phyloP scores from a whole-genome alignment of 2,329 filamentous ascomycete genomes.

The Penicillium paneum region DNA sequence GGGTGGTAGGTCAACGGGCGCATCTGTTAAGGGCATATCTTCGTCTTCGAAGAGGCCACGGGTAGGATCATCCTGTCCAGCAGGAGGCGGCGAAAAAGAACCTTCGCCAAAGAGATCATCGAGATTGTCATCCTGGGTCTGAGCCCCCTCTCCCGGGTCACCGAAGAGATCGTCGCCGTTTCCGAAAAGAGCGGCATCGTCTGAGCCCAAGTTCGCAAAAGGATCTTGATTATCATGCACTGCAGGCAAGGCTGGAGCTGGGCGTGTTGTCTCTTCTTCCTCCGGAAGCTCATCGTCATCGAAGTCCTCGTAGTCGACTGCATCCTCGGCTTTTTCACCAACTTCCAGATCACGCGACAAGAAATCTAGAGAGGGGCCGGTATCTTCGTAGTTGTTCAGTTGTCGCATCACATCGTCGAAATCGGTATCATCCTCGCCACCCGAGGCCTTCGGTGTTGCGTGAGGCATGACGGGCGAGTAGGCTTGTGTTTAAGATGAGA shows the following conservation, averaged over 20 bases:
- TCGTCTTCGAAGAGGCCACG: conserved; percentile 36
- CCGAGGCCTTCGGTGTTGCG: conserved; percentile 31
- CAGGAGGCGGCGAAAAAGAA: conserved; percentile 34
- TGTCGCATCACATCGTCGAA: conserved; percentile 44
- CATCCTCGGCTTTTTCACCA: conserved; percentile 84
- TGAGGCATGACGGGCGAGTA: conserved; percentile 35
- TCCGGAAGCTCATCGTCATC: conserved; percentile 87
- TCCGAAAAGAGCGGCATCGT: conserved; percentile 41
- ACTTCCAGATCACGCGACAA: conserved; percentile 41
- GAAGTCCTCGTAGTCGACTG: conserved; percentile 86
- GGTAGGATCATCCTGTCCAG: conserved; percentile 30
- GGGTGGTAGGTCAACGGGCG: conserved; percentile 20
- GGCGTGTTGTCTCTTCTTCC: conserved; percentile 33
- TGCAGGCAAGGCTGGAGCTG: conserved; percentile 30
- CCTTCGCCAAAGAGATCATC: conserved; percentile 51
- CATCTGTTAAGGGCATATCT: conserved; percentile 14
- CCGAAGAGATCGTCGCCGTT: conserved; percentile 25
- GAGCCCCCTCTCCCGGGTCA: conserved; percentile 23
- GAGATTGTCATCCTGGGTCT: conserved; percentile 39
- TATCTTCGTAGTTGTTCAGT: conserved; percentile 39
- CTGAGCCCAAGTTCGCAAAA: conserved; percentile 29
- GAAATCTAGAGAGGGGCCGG: conserved; percentile 39
- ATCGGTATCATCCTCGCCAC: conserved; percentile 37
- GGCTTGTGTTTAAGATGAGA: background rate
- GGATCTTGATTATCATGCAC: conserved; percentile 54